phyloP scores from a whole-genome alignment of 2,329 filamentous ascomycete genomes.

The Fusarium solani-melongenae region DNA sequence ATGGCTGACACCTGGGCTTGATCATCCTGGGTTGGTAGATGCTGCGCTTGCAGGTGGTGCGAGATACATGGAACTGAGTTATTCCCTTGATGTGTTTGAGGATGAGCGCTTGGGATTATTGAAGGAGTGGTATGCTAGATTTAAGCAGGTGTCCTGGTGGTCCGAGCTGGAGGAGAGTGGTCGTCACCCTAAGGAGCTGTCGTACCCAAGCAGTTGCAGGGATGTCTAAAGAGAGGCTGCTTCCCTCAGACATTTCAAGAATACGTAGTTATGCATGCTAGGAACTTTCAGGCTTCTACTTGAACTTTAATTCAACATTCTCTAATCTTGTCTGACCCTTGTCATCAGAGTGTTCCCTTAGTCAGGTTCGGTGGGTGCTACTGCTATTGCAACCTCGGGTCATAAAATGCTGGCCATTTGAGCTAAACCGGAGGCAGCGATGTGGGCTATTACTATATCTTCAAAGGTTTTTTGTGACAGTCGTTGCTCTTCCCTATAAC shows the following conservation, averaged over 20 bases:
- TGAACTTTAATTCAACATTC: background rate
- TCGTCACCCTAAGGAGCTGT: background rate
- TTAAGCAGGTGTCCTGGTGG: background rate
- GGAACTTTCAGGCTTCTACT: background rate
- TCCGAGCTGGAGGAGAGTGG: background rate
- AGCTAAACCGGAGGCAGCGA: background rate
- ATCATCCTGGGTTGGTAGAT: background rate
- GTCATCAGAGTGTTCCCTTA: too few relatives aligned
- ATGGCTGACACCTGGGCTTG: background rate
- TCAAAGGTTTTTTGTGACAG: background rate
- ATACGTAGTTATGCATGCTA: background rate
- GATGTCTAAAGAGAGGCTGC: background rate
- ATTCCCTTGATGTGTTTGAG: background rate
- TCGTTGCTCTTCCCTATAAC: background rate
- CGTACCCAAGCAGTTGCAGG: background rate
- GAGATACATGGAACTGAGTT: background rate
- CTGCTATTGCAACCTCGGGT: background rate
- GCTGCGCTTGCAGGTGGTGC: background rate
- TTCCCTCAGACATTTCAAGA: background rate
- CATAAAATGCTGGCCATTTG: background rate
- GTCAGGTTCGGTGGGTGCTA: background rate
- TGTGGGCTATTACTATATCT: background rate
- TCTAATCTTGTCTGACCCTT: too few relatives aligned
- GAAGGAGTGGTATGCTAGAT: background rate
- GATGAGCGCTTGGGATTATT: background rate